These are phyloP conservation scores for Syzygium jambos DNA, from an alignment of 345 rosid species.

Conservation along the genomic window DNA sequence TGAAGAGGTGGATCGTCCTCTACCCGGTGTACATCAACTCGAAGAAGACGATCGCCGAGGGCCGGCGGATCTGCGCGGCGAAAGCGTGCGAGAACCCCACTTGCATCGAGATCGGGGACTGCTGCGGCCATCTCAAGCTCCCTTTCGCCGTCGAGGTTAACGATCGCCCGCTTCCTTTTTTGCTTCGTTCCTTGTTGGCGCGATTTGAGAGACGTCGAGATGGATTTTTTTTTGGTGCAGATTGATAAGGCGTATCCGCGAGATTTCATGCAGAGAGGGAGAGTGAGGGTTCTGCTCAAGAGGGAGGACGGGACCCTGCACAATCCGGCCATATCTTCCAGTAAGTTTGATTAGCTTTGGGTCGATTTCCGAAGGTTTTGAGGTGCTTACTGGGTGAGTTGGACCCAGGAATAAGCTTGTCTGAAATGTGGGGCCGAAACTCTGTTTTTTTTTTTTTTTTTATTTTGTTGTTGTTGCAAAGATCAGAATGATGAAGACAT, in stretches of 20 bases:
- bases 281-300: slow-evolving; percentile 75
- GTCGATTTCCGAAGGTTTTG: too few relatives aligned
- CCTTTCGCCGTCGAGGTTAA: slow-evolving; percentile 65
- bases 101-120: slow-evolving; percentile 73
- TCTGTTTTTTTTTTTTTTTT: not conserved
- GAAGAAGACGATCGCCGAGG: slow-evolving; percentile 87
- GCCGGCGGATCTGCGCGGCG: slow-evolving; percentile 55
- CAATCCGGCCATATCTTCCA: slow-evolving; percentile 74
- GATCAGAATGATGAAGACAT: not conserved
- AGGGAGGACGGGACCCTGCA: slow-evolving; percentile 71
- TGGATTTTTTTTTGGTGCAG: slow-evolving; percentile 16
- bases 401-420: not conserved
- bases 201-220: not conserved
- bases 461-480: not conserved
- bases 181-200: not conserved
- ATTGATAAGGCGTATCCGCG: slow-evolving; percentile 90
- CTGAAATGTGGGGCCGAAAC: not conserved
- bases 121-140: slow-evolving; percentile 69
- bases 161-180: not conserved
- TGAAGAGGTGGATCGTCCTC: slow-evolving; percentile 76
- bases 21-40: slow-evolving; percentile 87
- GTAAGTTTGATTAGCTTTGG: slow-evolving; percentile 26
- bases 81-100: slow-evolving; percentile 88
- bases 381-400: too few relatives aligned
- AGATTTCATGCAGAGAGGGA: slow-evolving; percentile 90